Evolutionary conservation across 2,329 filamentous ascomycete genomes (phyloP), one percentile per base, ranked within the genome.

Genomic region (Tympanopsis confertula): DNA sequence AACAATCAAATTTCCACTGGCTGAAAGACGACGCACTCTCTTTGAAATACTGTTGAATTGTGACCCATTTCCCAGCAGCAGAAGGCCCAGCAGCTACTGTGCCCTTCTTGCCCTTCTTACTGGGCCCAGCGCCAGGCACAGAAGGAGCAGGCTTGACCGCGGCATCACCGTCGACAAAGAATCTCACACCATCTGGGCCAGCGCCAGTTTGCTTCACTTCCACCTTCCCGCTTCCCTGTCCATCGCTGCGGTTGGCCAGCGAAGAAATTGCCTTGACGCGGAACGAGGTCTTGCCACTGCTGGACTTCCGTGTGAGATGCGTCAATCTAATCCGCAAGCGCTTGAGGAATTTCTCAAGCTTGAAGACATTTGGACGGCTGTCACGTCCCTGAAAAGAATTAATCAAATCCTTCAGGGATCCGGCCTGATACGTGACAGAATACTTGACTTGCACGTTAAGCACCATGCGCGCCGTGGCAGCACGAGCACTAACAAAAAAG

Each of bases 371-470:
- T 37, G 15, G 37, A 35, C 41, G 33, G 46, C 48, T 33, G 10
- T 42, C 20, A 5, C 20, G 4, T 41, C 46, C 3, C 41, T 41
- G 7, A 51, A 48, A 33, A 57, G 56, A 19, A 52, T 48, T 0
- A 38, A 24, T 10, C 69, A 60, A 1, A 69, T 39, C 0, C 45
- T 37, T 39, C 15, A 78, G 51, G 3, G 55, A 52, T 1, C 60
- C 61, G 2, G 61, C 46, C 44, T 70, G 61, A 52, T 74, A 76
- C 47, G 75, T 79, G 0, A 74, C 71, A 2, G 65, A 62, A 33
- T 69, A 69, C 5, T 71, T 71, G 19, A 80, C 73, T 41, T 82
- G 78, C 3, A 81, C 58, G 40, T 82, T 82, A 12, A 81, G 51
- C 1, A 82, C 49, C 4, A 81, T 56, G 3, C 74, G 63, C 28